Evolutionary conservation across 139 green algal genomes (phyloP), one percentile per base, ranked within the genome.

Genomic region (Chlamydomonas asymmetrica): DNA sequence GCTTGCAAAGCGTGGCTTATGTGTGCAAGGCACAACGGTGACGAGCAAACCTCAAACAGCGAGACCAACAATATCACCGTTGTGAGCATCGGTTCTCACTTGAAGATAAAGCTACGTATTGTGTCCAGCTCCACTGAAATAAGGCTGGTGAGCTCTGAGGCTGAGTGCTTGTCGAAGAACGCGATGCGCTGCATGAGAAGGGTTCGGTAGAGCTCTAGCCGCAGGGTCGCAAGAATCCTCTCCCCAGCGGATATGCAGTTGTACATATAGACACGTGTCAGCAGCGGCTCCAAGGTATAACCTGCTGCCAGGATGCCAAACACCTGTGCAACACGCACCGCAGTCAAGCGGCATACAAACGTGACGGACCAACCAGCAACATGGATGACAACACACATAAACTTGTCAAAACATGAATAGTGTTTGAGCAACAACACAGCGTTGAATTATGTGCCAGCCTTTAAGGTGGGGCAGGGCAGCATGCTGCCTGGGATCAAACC

Each of bases 231-330:
- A 34, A 93, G 65, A n/a, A 92, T 82, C 79, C 89, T 94, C 83
- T 97, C 93, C 5, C 87, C 93, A 8, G 83, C 85, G 8, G 69
- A 65, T 31, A 93, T 89, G 5, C 89, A 62, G 61, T 90, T 92
- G 10, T 74, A 66, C 86, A 97, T 94, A 83, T 97, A 97, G 4
- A 97, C 79, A 37, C 84, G 85, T 4, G 87, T 92, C 38, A 97
- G 74, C 61, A 97, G 71, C 22, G 93, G 93, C 85, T 97, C 93
- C 20, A 92, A 39, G 37, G 91, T 80, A 83, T 97, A 97, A 66
- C 91, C 81, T 0, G 79, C 38, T 5, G 82, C 79, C 54, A 97
- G 73, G 1, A 89, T 35, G 2, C 61, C 71, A 39, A 97, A 77
- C n/a, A 94, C 81, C 72, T 86, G 79, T 4, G 37, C 54, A 66